These are phyloP conservation scores for Aspergillus sp. DNA, from an alignment of 2,329 filamentous ascomycete species.

Conservation along the genomic window DNA sequence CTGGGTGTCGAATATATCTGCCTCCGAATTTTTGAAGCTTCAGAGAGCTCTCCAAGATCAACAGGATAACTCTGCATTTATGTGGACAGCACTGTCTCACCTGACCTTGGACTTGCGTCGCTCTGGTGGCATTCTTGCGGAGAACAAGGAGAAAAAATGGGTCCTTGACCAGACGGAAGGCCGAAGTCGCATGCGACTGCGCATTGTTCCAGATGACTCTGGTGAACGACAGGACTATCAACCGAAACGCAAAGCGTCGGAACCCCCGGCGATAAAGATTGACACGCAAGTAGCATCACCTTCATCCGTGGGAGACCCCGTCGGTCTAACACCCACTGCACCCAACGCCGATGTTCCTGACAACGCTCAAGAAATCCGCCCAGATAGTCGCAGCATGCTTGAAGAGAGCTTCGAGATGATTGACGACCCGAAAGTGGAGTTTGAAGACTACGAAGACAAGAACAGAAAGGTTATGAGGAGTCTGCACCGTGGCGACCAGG, in stretches of 20 bases:
- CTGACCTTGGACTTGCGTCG: slow-evolving; percentile 75
- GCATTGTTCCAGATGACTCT: slow-evolving; percentile 75
- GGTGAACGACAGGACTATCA: slow-evolving; percentile 71
- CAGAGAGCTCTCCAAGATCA: slow-evolving; percentile 88
- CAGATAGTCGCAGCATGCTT: slow-evolving; percentile 44
- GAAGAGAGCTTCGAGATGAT: slow-evolving; percentile 97
- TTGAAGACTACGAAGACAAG: slow-evolving; percentile 91
- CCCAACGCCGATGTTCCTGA: slow-evolving; percentile 32
- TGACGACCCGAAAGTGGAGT: slow-evolving; percentile 82
- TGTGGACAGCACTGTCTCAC: slow-evolving; percentile 71
- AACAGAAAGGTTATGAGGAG: slow-evolving; percentile 97
- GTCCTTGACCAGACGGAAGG: slow-evolving; percentile 94
- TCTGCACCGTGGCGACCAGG: slow-evolving; percentile 82
- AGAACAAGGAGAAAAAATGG: slow-evolving; percentile 68
- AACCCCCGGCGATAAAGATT: slow-evolving; percentile 45
- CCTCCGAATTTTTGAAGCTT: slow-evolving; percentile 86
- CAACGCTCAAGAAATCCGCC: slow-evolving; percentile 26
- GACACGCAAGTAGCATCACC: slow-evolving; percentile 42
- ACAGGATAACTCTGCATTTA: slow-evolving; percentile 80
- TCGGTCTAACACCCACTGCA: slow-evolving; percentile 33
- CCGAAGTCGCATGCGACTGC: slow-evolving; percentile 87
- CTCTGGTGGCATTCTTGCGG: slow-evolving; percentile 76
- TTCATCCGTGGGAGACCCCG: slow-evolving; percentile 41
- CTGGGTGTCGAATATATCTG: slow-evolving; percentile 95
- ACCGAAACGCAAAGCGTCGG: slow-evolving; percentile 72